A percentile compares a stretch with the other conserved stretches of the same genome.
phyloP scores from a whole-genome alignment of 2,329 filamentous ascomycete genomes.

The Diaporthe capsici region DNA sequence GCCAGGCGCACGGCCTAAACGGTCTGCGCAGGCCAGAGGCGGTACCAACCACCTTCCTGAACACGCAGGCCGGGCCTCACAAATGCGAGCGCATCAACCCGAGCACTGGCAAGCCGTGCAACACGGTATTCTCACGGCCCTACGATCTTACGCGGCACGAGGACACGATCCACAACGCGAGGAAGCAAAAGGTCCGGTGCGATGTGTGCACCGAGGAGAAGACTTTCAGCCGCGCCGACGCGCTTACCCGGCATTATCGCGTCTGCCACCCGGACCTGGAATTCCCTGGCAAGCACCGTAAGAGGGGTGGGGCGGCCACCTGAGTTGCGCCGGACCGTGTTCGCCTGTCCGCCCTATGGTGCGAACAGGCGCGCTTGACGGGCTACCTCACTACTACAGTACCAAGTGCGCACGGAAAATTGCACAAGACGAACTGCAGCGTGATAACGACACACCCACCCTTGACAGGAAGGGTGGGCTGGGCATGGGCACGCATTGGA shows the following conservation, averaged over 20 bases:
- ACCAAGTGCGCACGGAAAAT: neutral
- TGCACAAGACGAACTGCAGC: neutral
- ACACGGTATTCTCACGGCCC: constrained; percentile 92
- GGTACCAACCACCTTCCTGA: constrained; percentile 72
- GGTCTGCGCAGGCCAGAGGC: constrained; percentile 52
- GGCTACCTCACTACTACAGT: neutral
- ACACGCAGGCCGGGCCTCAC: constrained; percentile 93
- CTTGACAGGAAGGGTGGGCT: neutral
- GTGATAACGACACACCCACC: constrained; percentile 12
- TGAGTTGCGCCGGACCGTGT: neutral
- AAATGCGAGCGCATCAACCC: constrained; percentile 94
- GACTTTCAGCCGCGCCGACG: constrained; percentile 95
- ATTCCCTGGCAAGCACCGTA: constrained; percentile 75
- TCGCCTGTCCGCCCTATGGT: neutral
- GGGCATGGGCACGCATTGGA: constrained; percentile 3
- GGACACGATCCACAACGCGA: constrained; percentile 95
- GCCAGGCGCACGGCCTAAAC: constrained; percentile 74
- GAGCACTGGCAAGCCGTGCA: constrained; percentile 94
- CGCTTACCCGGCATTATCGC: constrained; percentile 92
- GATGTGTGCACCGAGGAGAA: constrained; percentile 95
- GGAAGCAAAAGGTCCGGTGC: constrained; percentile 95
- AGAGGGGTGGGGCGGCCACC: constrained; percentile 49
- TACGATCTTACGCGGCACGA: constrained; percentile 98
- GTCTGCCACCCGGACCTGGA: constrained; percentile 94
- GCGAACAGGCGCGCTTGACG: neutral